Evolutionary conservation across 768 basidiomycete species (phyloP), one percentile per base, ranked within the genome.

Genomic region (Fomitopsis pulvina): DNA sequence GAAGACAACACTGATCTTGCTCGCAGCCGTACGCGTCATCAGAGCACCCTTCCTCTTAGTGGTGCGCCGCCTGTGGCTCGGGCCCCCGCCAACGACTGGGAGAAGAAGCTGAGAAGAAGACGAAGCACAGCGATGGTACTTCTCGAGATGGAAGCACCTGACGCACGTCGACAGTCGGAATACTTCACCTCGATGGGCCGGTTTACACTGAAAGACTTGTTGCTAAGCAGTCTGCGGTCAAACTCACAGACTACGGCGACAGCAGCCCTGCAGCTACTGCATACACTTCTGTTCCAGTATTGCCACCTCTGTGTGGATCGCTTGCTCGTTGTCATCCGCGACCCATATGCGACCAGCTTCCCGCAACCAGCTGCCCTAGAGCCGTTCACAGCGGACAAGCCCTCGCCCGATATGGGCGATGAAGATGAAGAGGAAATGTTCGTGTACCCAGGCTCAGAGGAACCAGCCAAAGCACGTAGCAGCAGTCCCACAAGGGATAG

Each of bases 81-180:
- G 37, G 58, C 69, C 55, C 50, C 57, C 62, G 25, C 57, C 48
- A 22, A 63, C 12, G 72, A 75, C 54, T 75, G 67, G 46, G 67
- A 72, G 21, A 66, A 61, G 38, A 84, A 77, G 58, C 63, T 73
- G 26, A 71, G 76, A 47, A 71, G 80, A 41, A 76, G 87, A 50
- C 90, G 90, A 66, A 94, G 91, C 56, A 91, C 86, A 43, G 92
- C 92, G 1, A 91, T 95, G 87, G 71, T 78, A n/a, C 70, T 92
- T n/a, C 69, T 96, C 45, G 87, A 92, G 62, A 81, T 88, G 75
- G 84, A 91, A 62, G 83, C 83, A 1, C 85, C 87, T 1, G 80
- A 80, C 12, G 80, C 87, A 14, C 73, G 79, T 49, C 79, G 76
- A 52, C 81, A 74, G 46, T 81, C 88, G 0, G 83, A 82, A 55